A percentile compares a stretch with the other conserved stretches of the same genome.
Evolutionary conservation across 2,329 filamentous ascomycete genomes (phyloP).

Genomic region (Neonectria ditissima): DNA sequence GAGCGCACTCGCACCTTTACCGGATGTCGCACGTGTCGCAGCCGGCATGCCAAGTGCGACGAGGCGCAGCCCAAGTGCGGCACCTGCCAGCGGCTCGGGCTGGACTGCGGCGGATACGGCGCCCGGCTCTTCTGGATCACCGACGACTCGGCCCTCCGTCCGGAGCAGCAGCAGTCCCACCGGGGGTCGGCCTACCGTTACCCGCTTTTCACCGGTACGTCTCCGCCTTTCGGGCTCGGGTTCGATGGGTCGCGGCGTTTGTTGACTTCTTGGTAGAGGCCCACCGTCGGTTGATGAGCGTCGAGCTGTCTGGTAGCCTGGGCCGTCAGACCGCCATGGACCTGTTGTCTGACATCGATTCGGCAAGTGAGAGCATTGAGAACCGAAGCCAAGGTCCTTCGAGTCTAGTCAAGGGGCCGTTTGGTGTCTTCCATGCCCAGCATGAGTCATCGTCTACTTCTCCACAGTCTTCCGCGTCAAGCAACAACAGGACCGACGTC

Average conservation of each 20-base stretch:
- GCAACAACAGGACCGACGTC: slow-evolving; percentile 19
- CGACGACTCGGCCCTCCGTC: slow-evolving; percentile 39
- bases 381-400: not conserved
- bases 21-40: slow-evolving; percentile 50
- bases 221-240: slow-evolving; percentile 46
- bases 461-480: slow-evolving; percentile 18
- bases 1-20: slow-evolving; percentile 48
- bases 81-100: slow-evolving; percentile 50
- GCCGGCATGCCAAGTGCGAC: slow-evolving; percentile 59
- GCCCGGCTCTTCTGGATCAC: slow-evolving; percentile 49
- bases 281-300: slow-evolving; percentile 39
- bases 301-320: slow-evolving; percentile 49
- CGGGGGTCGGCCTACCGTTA: slow-evolving; percentile 52
- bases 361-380: slow-evolving; percentile 36
- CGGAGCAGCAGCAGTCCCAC: slow-evolving; percentile 40
- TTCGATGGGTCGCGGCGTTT: not conserved
- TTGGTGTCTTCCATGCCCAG: slow-evolving; percentile 35
- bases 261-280: slow-evolving; percentile 29
- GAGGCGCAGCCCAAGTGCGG: slow-evolving; percentile 54
- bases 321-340: slow-evolving; percentile 38
- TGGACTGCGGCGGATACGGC: slow-evolving; percentile 55
- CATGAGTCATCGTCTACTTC: slow-evolving; percentile 1
- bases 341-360: slow-evolving; percentile 42
- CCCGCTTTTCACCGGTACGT: slow-evolving; percentile 55
- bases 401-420: slow-evolving; percentile 35